A percentile compares a stretch with the other conserved stretches of the same genome.
phyloP scores from a whole-genome alignment of 345 rosid genomes.

The Hypericum androsaemum region DNA sequence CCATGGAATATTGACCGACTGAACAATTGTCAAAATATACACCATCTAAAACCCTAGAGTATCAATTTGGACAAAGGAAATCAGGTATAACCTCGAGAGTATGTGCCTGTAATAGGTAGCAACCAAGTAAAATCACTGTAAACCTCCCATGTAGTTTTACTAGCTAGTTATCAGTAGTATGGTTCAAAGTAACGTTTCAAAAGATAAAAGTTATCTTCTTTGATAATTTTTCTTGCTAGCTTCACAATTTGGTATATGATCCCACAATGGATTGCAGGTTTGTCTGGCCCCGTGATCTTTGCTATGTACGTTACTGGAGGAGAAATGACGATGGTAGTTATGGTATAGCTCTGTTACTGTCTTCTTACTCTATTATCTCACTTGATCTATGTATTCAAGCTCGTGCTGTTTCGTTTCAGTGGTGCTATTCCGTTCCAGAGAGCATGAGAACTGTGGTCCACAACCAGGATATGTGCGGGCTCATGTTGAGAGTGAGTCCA shows the following conservation, averaged over 20 bases:
- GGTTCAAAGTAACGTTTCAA: too few relatives aligned
- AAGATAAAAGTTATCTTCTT: neutral
- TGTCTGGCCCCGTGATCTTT: slow-evolving; percentile 99
- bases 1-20: too few relatives aligned
- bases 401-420: slow-evolving; percentile 33
- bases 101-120: too few relatives aligned
- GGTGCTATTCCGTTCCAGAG: slow-evolving; percentile 94
- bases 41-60: too few relatives aligned
- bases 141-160: too few relatives aligned
- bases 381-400: slow-evolving; percentile 9
- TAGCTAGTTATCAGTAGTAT: too few relatives aligned
- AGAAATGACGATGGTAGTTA: slow-evolving; percentile 98
- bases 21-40: too few relatives aligned
- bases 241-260: neutral
- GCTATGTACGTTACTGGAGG: slow-evolving; percentile 98
- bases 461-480: slow-evolving; percentile 95
- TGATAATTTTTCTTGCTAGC: neutral
- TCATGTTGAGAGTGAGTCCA: slow-evolving; percentile 79
- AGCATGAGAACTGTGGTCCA: slow-evolving; percentile 86
- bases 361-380: neutral
- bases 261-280: slow-evolving; percentile 41
- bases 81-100: too few relatives aligned
- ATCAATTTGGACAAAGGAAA: too few relatives aligned
- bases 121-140: too few relatives aligned
- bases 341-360: slow-evolving; percentile 35